Percentiles rank a stretch among this genome's conserved stretches.
These are phyloP conservation scores for Termitomyces sp. DNA, from an alignment of 768 basidiomycete species.

Conservation along the genomic window DNA sequence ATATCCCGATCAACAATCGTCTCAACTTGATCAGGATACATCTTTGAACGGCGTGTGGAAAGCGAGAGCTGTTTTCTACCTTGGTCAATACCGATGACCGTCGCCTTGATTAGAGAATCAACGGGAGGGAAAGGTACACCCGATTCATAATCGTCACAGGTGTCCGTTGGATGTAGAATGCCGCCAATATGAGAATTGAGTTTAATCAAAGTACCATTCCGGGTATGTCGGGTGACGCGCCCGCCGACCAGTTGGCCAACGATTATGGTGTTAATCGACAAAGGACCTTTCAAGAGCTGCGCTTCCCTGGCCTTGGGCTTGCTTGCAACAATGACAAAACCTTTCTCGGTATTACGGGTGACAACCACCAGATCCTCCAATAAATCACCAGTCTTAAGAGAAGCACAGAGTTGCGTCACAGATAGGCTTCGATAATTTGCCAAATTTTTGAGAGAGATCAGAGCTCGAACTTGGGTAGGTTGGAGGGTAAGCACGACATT, in stretches of 20 bases:
- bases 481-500: conserved; percentile 74
- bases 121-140: conserved; percentile 55
- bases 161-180: conserved; percentile 77
- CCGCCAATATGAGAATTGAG: conserved; percentile 70
- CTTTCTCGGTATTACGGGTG: conserved; percentile 81
- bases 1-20: conserved; percentile 69
- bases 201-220: conserved; percentile 75
- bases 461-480: conserved; percentile 66
- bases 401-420: conserved; percentile 58
- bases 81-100: conserved; percentile 67
- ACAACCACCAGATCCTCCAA: conserved; percentile 84
- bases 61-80: conserved; percentile 68
- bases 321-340: conserved; percentile 81
- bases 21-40: conserved; percentile 48
- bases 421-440: conserved; percentile 75
- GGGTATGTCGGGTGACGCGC: conserved; percentile 70
- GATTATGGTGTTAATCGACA: conserved; percentile 64
- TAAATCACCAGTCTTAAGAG: conserved; percentile 64
- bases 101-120: conserved; percentile 66
- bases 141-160: conserved; percentile 72
- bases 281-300: conserved; percentile 40
- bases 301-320: conserved; percentile 56
- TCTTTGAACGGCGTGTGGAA: conserved; percentile 74
- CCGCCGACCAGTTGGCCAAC: conserved; percentile 79
- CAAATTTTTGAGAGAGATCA: conserved; percentile 85